These are phyloP conservation scores for Saprolegnia diclina DNA, from an alignment of 352 stramenopile genomes.

Conservation along the genomic window DNA sequence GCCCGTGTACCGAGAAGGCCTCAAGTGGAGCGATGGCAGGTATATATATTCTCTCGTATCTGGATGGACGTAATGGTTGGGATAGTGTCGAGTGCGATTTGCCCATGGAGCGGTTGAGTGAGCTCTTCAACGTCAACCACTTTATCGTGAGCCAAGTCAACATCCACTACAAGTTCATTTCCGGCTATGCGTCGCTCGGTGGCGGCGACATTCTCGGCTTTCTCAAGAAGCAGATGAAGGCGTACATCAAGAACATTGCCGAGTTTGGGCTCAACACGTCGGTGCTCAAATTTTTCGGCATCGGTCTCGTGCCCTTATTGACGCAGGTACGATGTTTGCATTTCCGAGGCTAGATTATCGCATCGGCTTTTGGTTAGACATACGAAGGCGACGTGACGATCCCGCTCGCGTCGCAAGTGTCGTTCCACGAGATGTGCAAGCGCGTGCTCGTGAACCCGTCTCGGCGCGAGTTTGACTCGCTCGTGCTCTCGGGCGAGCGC, in stretches of 20 bases:
- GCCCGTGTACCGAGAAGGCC: slow-evolving; percentile 67
- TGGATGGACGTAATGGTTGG: background rate
- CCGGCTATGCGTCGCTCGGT: slow-evolving; percentile 59
- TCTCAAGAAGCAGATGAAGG: slow-evolving; percentile 92
- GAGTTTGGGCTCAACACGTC: slow-evolving; percentile 81
- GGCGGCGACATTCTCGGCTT: slow-evolving; percentile 90
- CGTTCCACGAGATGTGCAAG: slow-evolving; percentile 63
- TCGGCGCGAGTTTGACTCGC: slow-evolving; percentile 47
- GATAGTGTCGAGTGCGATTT: slow-evolving; percentile 89
- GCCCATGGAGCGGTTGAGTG: slow-evolving; percentile 92
- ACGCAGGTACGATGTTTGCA: slow-evolving; percentile 56
- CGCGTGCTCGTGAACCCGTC: slow-evolving; percentile 83
- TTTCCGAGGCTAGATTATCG: slow-evolving; percentile 14
- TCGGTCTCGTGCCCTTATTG: slow-evolving; percentile 70
- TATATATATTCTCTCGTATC: background rate
- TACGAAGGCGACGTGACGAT: slow-evolving; percentile 99
- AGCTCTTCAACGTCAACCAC: slow-evolving; percentile 99
- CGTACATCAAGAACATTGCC: slow-evolving; percentile 84
- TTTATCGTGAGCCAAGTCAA: slow-evolving; percentile 97
- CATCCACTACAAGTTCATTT: slow-evolving; percentile 83
- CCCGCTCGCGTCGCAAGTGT: slow-evolving; percentile 88
- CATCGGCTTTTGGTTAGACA: slow-evolving; percentile 55
- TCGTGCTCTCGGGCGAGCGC: slow-evolving; percentile 86
- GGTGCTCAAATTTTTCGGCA: slow-evolving; percentile 78
- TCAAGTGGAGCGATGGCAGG: slow-evolving; percentile 93